phyloP scores from a whole-genome alignment of 1,284 basidiomycete species.

The Schizopora paradoxa region DNA sequence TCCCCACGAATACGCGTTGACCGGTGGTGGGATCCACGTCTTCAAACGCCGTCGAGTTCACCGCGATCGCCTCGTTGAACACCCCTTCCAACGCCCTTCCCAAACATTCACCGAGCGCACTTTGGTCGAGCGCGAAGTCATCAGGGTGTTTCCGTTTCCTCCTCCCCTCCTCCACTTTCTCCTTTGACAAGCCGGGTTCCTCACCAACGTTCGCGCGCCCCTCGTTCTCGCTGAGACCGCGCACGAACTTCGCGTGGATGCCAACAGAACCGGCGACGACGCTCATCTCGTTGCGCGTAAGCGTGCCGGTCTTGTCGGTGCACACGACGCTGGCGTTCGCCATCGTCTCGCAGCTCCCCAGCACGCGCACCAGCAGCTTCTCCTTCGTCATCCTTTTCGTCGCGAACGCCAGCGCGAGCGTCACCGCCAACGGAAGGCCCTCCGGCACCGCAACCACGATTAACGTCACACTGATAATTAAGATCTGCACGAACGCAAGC shows the following conservation, averaged over 20 bases:
- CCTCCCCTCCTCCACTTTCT: slow-evolving; percentile 17
- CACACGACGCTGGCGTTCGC: slow-evolving; percentile 95
- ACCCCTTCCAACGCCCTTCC: slow-evolving; percentile 59
- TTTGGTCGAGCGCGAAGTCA: slow-evolving; percentile 86
- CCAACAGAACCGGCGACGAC: slow-evolving; percentile 95
- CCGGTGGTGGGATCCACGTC: slow-evolving; percentile 66
- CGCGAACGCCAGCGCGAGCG: slow-evolving; percentile 93
- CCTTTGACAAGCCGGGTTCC: slow-evolving; percentile 25
- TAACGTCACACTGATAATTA: slow-evolving; percentile 93
- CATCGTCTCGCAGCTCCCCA: slow-evolving; percentile 98
- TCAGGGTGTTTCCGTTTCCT: slow-evolving; percentile 26
- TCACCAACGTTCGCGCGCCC: slow-evolving; percentile 72
- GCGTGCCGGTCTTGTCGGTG: slow-evolving; percentile 93
- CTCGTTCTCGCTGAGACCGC: slow-evolving; percentile 69
- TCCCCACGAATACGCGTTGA: slow-evolving; percentile 78
- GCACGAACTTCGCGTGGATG: slow-evolving; percentile 90
- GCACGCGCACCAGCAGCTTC: slow-evolving; percentile 90
- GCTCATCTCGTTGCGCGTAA: slow-evolving; percentile 93
- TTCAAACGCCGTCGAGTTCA: slow-evolving; percentile 97
- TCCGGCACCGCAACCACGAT: slow-evolving; percentile 97
- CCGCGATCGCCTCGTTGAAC: slow-evolving; percentile 82
- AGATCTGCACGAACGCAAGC: slow-evolving; percentile 87
- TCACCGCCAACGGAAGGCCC: slow-evolving; percentile 94
- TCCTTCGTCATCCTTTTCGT: slow-evolving; percentile 96
- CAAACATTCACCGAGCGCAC: slow-evolving; percentile 60